phyloP scores from a whole-genome alignment of 2,329 filamentous ascomycete species.

The Biscogniauxia mediterranea region DNA sequence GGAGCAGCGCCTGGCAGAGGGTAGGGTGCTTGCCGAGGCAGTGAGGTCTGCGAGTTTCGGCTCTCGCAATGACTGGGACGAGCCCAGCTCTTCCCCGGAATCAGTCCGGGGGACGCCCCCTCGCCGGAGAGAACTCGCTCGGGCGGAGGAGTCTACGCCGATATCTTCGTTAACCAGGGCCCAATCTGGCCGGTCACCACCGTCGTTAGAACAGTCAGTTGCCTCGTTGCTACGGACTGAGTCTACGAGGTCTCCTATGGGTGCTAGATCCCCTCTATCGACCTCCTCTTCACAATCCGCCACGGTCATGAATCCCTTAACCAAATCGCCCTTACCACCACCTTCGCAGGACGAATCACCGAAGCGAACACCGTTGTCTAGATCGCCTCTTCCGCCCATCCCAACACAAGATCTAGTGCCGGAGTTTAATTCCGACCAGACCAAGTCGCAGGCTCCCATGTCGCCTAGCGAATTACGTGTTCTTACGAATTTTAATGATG shows the following conservation, averaged over 20 bases:
- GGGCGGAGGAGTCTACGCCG: conserved; percentile 17
- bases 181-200: conserved; percentile 21
- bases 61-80: conserved; percentile 34
- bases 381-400: conserved; percentile 20
- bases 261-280: conserved; percentile 8
- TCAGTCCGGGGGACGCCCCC: conserved; percentile 20
- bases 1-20: conserved; percentile 61
- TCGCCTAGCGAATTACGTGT: conserved; percentile 29
- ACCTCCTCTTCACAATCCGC: conserved; percentile 13
- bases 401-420: conserved; percentile 18
- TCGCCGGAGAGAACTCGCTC: conserved; percentile 13
- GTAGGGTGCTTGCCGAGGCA: conserved; percentile 55
- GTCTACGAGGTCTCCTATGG: conserved; percentile 26
- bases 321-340: conserved; percentile 16
- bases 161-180: conserved; percentile 21
- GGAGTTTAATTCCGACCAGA: conserved; percentile 19
- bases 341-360: conserved; percentile 16
- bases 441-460: conserved; percentile 15
- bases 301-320: conserved; percentile 9
- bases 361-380: conserved; percentile 11
- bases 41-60: conserved; percentile 35
- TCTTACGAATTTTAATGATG: conserved; percentile 15
- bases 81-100: conserved; percentile 31
- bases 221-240: conserved; percentile 26
- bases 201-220: conserved; percentile 26